phyloP scores from a whole-genome alignment of 2,329 filamentous ascomycete genomes.

The Emmonsia crescens region DNA sequence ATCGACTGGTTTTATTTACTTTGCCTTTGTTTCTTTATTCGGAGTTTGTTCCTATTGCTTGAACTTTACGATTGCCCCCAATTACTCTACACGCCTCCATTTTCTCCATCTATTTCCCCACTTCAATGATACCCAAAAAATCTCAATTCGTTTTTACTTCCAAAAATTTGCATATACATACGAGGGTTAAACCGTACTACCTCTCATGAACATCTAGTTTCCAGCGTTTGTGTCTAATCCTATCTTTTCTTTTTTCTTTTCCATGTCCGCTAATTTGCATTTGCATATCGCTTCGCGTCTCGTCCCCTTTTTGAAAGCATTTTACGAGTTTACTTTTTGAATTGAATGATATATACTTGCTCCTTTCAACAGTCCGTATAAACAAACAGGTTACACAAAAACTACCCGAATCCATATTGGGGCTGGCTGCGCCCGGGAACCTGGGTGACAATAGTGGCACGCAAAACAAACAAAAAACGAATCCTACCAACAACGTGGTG shows the following conservation, averaged over 20 bases:
- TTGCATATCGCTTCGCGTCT: neutral
- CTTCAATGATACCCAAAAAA: conserved; percentile 1
- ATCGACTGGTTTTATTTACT: neutral
- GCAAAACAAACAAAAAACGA: too few species aligned
- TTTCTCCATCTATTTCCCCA: neutral
- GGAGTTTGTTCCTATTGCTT: neutral
- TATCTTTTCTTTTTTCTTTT: neutral
- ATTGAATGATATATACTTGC: neutral
- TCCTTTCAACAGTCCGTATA: neutral
- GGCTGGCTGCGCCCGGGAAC: too few species aligned
- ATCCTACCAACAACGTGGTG: too few species aligned
- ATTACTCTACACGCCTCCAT: too few species aligned
- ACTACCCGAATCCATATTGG: too few species aligned
- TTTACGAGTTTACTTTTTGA: neutral
- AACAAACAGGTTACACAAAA: too few species aligned
- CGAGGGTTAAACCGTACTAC: too few species aligned
- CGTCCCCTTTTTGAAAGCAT: neutral
- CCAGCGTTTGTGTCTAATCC: neutral
- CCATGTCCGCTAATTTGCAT: neutral
- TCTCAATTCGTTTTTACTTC: neutral
- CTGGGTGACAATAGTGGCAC: too few species aligned
- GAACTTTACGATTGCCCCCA: neutral
- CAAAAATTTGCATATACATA: neutral
- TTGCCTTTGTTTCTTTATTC: neutral
- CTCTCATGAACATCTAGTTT: too few species aligned